These are phyloP conservation scores for Kurtzmaniella quercitrusa DNA, from an alignment of 1,139 yeast genomes.

Conservation along the genomic window DNA sequence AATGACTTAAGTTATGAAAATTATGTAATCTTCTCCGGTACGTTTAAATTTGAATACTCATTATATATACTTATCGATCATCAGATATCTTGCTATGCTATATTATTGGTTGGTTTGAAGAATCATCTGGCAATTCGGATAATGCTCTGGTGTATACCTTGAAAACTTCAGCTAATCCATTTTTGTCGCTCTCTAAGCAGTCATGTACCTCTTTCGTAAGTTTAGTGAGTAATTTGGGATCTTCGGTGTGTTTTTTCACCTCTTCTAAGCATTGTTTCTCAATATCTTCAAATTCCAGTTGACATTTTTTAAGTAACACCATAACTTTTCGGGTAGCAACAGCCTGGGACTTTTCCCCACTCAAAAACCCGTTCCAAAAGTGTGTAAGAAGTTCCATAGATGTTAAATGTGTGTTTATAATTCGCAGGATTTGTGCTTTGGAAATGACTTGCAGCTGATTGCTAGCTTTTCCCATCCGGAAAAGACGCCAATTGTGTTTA, in stretches of 20 bases:
- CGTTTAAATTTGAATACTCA: too few relatives aligned
- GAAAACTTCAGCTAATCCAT: constrained; percentile 5
- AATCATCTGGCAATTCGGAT: background rate
- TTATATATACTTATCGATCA: too few relatives aligned
- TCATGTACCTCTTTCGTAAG: constrained; percentile 5
- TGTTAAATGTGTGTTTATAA: constrained; percentile 36
- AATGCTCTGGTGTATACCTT: constrained; percentile 5
- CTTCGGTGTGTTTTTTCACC: constrained; percentile 3
- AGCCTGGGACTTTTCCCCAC: constrained; percentile 18
- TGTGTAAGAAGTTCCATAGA: constrained; percentile 42
- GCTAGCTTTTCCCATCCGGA: constrained; percentile 10
- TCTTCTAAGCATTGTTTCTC: constrained; percentile 5
- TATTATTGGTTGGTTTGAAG: background rate
- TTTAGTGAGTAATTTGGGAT: constrained; percentile 5
- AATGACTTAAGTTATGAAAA: background rate
- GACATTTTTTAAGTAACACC: constrained; percentile 5
- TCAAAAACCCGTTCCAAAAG: constrained; percentile 39
- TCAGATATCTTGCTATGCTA: background rate
- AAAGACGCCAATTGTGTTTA: constrained; percentile 47
- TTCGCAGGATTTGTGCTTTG: constrained; percentile 26
- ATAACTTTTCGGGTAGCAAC: constrained; percentile 6
- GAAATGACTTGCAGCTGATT: constrained; percentile 20
- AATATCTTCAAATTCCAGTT: constrained; percentile 4
- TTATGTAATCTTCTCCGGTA: background rate
- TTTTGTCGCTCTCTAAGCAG: constrained; percentile 5